Conservation (phyloP, 1,284 basidiomycete species). For the Paramarasmius palmivorus region DNA sequence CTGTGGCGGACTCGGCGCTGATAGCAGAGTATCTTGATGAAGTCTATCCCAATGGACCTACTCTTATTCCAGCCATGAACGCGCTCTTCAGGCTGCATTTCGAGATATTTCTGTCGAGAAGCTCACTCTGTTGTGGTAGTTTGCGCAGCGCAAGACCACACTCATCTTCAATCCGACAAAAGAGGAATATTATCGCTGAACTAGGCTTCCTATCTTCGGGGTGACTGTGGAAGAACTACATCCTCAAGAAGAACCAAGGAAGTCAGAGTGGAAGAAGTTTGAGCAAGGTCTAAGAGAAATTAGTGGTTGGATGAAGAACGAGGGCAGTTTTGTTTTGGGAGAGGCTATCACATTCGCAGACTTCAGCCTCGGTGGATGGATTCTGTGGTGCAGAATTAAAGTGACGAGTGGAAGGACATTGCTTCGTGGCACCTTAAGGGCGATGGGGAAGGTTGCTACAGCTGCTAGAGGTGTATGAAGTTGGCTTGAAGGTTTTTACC, state of each 20-base stretch:
- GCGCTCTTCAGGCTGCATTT: slow-evolving; percentile 33
- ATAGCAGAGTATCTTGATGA: slow-evolving; percentile 49
- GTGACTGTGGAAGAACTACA: slow-evolving; percentile 32
- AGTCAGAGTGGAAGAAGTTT: slow-evolving; percentile 24
- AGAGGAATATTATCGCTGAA: slow-evolving; percentile 29
- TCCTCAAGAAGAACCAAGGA: slow-evolving; percentile 26
- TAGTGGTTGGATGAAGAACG: slow-evolving; percentile 25
- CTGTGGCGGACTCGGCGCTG: slow-evolving; percentile 37
- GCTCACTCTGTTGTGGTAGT: slow-evolving; percentile 19
- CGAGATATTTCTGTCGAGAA: slow-evolving; percentile 19
- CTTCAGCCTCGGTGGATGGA: slow-evolving; percentile 6
- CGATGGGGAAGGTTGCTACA: slow-evolving; percentile 10
- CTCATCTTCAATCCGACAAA: slow-evolving; percentile 34
- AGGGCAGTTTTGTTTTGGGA: slow-evolving; percentile 26
- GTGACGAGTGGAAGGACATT: slow-evolving; percentile 12
- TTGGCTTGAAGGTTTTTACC: not conserved
- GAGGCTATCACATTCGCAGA: slow-evolving; percentile 9
- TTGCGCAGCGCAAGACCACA: slow-evolving; percentile 25
- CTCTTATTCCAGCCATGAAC: slow-evolving; percentile 27
- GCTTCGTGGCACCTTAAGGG: slow-evolving; percentile 8
- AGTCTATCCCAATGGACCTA: slow-evolving; percentile 39
- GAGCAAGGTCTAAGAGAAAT: slow-evolving; percentile 26
- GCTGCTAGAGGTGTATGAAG: slow-evolving; percentile 4
- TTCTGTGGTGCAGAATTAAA: slow-evolving; percentile 6
- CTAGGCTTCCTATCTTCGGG: slow-evolving; percentile 27